Evolutionary conservation across 306 rosid species (phyloP), one percentile per base, ranked within the genome.

Genomic region (Trichosanthes truncata): DNA sequence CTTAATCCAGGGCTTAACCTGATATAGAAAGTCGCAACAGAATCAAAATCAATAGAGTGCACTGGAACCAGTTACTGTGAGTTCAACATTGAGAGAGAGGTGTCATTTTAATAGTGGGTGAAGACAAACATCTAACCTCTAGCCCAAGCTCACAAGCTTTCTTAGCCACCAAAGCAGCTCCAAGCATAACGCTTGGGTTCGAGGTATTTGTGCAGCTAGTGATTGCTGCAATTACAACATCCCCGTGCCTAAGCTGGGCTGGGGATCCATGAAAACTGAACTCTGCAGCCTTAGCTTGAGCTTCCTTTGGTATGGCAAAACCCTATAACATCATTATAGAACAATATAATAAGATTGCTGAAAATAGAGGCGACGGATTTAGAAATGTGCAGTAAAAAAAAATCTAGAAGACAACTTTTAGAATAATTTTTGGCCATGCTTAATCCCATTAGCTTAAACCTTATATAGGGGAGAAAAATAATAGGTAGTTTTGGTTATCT

Each of bases 171-270:
- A 95, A 88, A 83, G 97, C 99, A 84, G 99, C 96, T 79, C 97
- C 97, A 77, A 95, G 97, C 99, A 95, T 95, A 48, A 95, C 99
- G 61, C 97, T 93, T n/a, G 99, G 99, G 82, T 95, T 95, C 63
- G 99, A 95, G 85, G 97, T 95, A 84, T 95, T 95, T 77, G 99
- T 95, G 85, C 99, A 95, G 81, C 99, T 95, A 84, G 99, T 95
- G 86, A 95, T 95, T 65, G 99, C 99, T 74, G 99, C 99, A 43
- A 93, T 93, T 23, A 93, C 99, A 63, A 95, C 97, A 90, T 91
- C 95, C 40, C 97, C 99, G 56, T 95, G 99, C 88, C 87, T 88
- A 79, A 95, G 97, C 81, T 95, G 88, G 29, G 93, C 97, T 43
- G 91, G 84, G 74, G 86, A 80, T 66, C 89, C 99, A 9, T 83